Base-by-base conservation (phyloP, 441 rosid species). In the Macaranga tanarius region DNA sequence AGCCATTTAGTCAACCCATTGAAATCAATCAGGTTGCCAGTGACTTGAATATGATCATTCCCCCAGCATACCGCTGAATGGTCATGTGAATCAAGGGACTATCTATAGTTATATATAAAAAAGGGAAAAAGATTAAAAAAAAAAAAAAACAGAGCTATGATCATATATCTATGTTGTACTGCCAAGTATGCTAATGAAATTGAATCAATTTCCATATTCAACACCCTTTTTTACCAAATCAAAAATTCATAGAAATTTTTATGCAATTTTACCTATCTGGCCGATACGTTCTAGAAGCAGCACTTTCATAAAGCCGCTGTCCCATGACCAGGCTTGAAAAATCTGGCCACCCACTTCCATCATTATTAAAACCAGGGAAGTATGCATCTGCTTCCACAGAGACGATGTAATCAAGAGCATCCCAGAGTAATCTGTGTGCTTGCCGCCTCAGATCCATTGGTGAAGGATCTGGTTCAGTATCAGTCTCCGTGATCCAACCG, bases 291-390 rank as follows among this genome's bases (percentile, higher is more conserved):
- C 91, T 82, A 67, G 92, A 82, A 67, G 92, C 80, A 64, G 98
- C 90, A 69, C 86, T 88, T 84, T 92, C 96, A 67, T 96, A 96
- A 25, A 94, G 86, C 69, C 99, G 83, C 54, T 96, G 99, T 75
- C 99, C 99, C 90, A 96, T 96, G 40, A 94, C 98, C 86, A 96
- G 85, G 81, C 96, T 86, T 57, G 98, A 90, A 79, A 94, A 94
- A 85, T 96, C 99, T 19, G 98, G 93, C 95, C 91, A 79, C 68
- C 87, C 86, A 78, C 92, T 92, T 55, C 94, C 99, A 78, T 92
- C 97, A 64, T 91, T 89, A 84, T 89, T 80, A 79, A 87, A 94
- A 75, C 99, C 97, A 54, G 99, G 99, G 73, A 92, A 84, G 80
- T 86, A 96, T 31, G 88, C 95, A 82, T 96, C 99, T 6, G 99